phyloP scores from a whole-genome alignment of 768 basidiomycete genomes.

The Candolleomyces aberdarensis region DNA sequence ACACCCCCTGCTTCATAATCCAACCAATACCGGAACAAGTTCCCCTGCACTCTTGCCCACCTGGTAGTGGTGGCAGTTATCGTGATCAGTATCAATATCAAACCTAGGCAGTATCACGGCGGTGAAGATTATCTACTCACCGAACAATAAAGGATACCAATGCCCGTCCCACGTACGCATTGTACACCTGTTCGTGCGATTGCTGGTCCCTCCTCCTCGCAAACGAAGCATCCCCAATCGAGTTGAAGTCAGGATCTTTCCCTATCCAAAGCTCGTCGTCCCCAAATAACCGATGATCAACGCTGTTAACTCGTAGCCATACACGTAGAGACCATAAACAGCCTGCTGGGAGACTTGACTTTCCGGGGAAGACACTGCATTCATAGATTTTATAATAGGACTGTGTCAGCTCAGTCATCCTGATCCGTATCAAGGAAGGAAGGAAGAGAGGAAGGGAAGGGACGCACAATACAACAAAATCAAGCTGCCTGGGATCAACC shows the following conservation, averaged over 20 bases:
- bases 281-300: conserved; percentile 62
- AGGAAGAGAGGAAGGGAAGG: not conserved
- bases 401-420: not conserved
- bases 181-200: conserved; percentile 48
- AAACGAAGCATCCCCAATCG: conserved; percentile 55
- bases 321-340: conserved; percentile 57
- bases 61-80: conserved; percentile 24
- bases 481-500: conserved; percentile 51
- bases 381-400: not conserved
- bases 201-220: conserved; percentile 43
- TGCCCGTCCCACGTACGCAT: conserved; percentile 53
- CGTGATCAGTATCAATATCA: not conserved
- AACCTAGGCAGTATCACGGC: not conserved
- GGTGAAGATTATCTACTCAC: conserved; percentile 25
- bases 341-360: conserved; percentile 48
- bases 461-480: conserved; percentile 63
- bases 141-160: conserved; percentile 53
- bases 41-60: conserved; percentile 44
- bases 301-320: conserved; percentile 56
- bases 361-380: conserved; percentile 57
- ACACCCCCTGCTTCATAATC: conserved; percentile 67
- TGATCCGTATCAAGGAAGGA: not conserved
- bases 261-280: conserved; percentile 67
- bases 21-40: conserved; percentile 51
- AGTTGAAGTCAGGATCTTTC: conserved; percentile 60